phyloP scores from a whole-genome alignment of 306 rosid genomes.

The Castanea crenata region DNA sequence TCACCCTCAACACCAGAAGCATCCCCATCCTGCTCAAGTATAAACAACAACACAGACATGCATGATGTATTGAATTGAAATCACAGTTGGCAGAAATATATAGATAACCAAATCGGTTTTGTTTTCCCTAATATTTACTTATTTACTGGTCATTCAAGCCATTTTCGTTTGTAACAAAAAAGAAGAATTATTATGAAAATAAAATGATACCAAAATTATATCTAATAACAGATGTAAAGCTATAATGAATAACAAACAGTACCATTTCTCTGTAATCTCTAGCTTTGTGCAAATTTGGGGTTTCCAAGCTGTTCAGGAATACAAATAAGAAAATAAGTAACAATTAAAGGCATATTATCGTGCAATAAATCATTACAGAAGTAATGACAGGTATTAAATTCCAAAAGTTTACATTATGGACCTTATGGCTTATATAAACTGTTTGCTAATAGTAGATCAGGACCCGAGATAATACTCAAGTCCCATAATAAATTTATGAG shows the following conservation, averaged over 20 bases:
- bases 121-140: neutral
- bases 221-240: neutral
- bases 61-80: slow-evolving; percentile 13
- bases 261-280: slow-evolving; percentile 28
- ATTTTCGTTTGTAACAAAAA: slow-evolving; percentile 8
- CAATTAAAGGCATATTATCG: neutral
- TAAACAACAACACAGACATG: neutral
- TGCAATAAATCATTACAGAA: neutral
- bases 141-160: neutral
- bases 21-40: slow-evolving; percentile 54
- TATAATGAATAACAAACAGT: neutral
- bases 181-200: slow-evolving; percentile 16
- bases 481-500: neutral
- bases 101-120: neutral
- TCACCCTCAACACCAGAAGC: slow-evolving; percentile 57
- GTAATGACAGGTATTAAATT: neutral
- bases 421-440: neutral
- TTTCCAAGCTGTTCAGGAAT: slow-evolving; percentile 25
- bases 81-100: neutral
- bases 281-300: slow-evolving; percentile 5
- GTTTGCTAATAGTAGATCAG: neutral
- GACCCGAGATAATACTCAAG: neutral
- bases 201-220: slow-evolving; percentile 2
- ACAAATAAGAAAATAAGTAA: neutral
- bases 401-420: neutral